Conservation (phyloP, 805 yeast species). For the Naumovozyma baii region DNA sequence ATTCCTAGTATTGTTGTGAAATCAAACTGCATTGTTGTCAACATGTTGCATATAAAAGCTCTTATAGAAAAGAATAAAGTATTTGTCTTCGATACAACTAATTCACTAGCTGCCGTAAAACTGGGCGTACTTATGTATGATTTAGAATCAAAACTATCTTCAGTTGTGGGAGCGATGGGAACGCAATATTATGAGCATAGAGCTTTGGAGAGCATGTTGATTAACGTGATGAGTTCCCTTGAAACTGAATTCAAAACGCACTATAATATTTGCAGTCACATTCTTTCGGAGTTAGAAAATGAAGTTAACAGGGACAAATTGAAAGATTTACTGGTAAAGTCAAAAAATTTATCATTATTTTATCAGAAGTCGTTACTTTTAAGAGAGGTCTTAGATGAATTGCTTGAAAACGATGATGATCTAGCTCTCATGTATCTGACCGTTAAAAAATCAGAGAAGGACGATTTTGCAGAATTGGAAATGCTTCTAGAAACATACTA, state of each 20-base stretch:
- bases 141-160: conserved; percentile 56
- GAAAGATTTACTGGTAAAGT: conserved; percentile 61
- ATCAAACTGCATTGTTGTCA: conserved; percentile 64
- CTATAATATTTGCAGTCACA: conserved; percentile 46
- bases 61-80: conserved; percentile 73
- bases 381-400: conserved; percentile 71
- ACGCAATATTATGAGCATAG: conserved; percentile 63
- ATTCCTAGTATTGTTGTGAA: conserved; percentile 85
- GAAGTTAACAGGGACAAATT: conserved; percentile 69
- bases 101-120: conserved; percentile 49
- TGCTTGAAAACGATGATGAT: conserved; percentile 81
- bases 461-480: conserved; percentile 65
- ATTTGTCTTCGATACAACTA: conserved; percentile 63
- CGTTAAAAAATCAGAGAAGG: conserved; percentile 27
- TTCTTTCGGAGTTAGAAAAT: conserved; percentile 63
- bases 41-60: conserved; percentile 81
- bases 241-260: conserved; percentile 67
- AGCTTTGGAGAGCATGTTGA: conserved; percentile 73
- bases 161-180: conserved; percentile 18
- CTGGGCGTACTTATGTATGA: conserved; percentile 78
- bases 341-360: conserved; percentile 61
- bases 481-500: conserved; percentile 82
- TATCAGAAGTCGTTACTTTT: conserved; percentile 69
- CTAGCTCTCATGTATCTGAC: conserved; percentile 69
- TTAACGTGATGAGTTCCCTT: conserved; percentile 68